Evolutionary conservation across 2,329 filamentous ascomycete genomes (phyloP), one percentile per base, ranked within the genome.

Genomic region (Beauveria asiatica): DNA sequence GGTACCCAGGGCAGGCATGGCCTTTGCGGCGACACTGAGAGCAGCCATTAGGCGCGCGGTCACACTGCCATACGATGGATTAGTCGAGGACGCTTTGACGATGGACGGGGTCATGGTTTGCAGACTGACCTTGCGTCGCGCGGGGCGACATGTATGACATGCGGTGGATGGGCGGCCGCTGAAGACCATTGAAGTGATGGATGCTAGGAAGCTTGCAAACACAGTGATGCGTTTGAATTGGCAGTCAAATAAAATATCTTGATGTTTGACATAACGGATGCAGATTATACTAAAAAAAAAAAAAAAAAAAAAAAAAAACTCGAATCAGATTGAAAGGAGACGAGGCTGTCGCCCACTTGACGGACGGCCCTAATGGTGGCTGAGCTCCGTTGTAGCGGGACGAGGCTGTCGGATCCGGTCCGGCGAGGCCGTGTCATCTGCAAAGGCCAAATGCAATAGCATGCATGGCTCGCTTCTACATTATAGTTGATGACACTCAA

Each of bases 81-180:
- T 8, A 58, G 55, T 39, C 10, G 8, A 5, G 19, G 45, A n/a
- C 3, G 37, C 23, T 30, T 42, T 17, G 50, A 57, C 23, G 42
- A 53, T 59, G 59, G 59, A 51, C 45, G 39, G 16, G 39, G 16
- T 10, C 37, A 4, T 19, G 49, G 1, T 27, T 27, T 6, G 10
- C 19, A 45, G 30, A 58, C 67, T 62, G 55, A 68, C 68, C 64
- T 65, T 67, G 21, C 66, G 61, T 60, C 68, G 64, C 60, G 60
- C 62, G 19, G 64, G 62, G 5, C 68, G 68, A 62, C 68, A 70
- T 39, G 66, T 61, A 48, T 65, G 64, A 45, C 68, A 70, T 3
- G 68, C 68, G 2, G 67, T 67, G 27, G 68, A 70, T 7, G 67
- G 68, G 16, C 64, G 65, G 37, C 68, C 68, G 30, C 66, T 67